Conservation (phyloP, 352 stramenopile species). For the Globisporangium megalacanthum region DNA sequence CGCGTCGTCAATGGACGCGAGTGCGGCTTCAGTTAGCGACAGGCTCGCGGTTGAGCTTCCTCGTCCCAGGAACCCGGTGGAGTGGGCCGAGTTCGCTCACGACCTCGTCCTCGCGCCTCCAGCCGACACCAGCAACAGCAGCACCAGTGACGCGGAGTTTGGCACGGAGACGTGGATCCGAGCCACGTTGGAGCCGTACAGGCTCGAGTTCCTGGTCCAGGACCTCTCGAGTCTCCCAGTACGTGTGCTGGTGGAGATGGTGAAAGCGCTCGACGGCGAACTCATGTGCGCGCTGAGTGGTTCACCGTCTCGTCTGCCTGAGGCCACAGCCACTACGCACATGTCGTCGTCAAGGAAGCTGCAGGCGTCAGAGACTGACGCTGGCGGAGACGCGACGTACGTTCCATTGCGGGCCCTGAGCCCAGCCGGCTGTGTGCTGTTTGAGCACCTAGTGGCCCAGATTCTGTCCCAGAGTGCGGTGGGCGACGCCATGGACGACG, state of each 20-base stretch:
- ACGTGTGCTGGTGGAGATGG: constrained; percentile 35
- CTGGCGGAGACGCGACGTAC: too few relatives aligned
- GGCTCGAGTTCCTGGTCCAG: constrained; percentile 55
- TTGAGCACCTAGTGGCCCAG: constrained; percentile 56
- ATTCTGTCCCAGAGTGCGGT: constrained; percentile 26
- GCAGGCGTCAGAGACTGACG: not conserved
- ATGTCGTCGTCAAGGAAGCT: constrained; percentile 16
- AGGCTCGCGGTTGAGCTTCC: constrained; percentile 13
- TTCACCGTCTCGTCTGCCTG: constrained; percentile 6
- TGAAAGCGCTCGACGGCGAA: constrained; percentile 53
- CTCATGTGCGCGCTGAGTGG: constrained; percentile 31
- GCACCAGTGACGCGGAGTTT: constrained; percentile 21
- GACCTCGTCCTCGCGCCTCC: constrained; percentile 35
- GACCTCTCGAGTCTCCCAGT: constrained; percentile 48
- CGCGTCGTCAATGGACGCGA: constrained; percentile 17
- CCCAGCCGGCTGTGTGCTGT: constrained; percentile 44
- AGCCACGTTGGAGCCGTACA: constrained; percentile 57
- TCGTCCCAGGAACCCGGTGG: constrained; percentile 25
- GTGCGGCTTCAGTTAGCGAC: constrained; percentile 3
- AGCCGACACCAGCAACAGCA: not conserved
- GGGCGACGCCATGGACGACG: constrained; percentile 30
- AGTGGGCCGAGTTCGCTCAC: constrained; percentile 40
- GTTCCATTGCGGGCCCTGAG: constrained; percentile 1
- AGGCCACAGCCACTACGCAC: not conserved
- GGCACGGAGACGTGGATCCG: constrained; percentile 58